phyloP scores from a whole-genome alignment of 1,284 basidiomycete genomes.

The Phenoliferia sp. region DNA sequence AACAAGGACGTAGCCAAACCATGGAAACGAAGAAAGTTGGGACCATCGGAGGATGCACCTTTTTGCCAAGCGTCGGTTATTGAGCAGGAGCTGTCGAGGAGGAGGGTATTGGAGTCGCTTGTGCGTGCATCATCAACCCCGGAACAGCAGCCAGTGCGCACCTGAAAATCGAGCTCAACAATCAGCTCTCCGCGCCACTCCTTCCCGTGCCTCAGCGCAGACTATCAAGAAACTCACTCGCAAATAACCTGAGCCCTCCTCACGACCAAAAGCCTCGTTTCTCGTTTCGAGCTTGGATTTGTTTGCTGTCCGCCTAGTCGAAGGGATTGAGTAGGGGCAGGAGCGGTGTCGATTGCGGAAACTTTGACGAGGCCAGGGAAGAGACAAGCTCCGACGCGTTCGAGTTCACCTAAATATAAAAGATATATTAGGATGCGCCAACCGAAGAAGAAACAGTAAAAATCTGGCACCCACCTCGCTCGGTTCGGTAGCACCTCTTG shows the following conservation, averaged over 20 bases:
- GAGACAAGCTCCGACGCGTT: constrained; percentile 68
- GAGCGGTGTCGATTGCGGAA: constrained; percentile 28
- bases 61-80: not conserved
- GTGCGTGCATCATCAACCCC: not conserved
- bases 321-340: constrained; percentile 16
- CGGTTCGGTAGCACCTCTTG: constrained; percentile 66
- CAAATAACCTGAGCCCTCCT: constrained; percentile 75
- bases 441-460: too few species aligned
- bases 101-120: not conserved
- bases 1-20: too few species aligned
- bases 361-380: constrained; percentile 80
- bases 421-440: too few species aligned
- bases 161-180: constrained; percentile 2
- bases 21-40: too few species aligned
- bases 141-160: constrained; percentile 28
- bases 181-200: too few species aligned
- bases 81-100: not conserved
- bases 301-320: constrained; percentile 11
- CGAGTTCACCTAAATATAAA: constrained; percentile 52
- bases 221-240: constrained; percentile 51
- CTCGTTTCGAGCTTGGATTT: constrained; percentile 38
- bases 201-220: not conserved
- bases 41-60: not conserved
- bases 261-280: constrained; percentile 64
- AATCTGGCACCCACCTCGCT: constrained; percentile 53